These are phyloP conservation scores for Heterobasidion annosum DNA, from an alignment of 1,284 basidiomycete species.

Conservation along the genomic window DNA sequence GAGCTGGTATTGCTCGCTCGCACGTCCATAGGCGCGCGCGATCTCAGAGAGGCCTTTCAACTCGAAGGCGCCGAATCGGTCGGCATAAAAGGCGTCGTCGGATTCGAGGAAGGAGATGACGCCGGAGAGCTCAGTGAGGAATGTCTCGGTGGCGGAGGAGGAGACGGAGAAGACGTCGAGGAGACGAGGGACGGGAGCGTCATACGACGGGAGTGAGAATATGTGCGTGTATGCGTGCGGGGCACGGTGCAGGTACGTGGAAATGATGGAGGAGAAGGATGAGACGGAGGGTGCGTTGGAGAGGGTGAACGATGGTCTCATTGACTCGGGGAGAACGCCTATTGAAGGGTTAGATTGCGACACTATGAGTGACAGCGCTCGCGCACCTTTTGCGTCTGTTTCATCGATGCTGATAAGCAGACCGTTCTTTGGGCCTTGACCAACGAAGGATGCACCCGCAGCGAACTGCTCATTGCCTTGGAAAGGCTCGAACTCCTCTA, in stretches of 20 bases:
- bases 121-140: conserved; percentile 31
- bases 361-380: not conserved
- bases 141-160: conserved; percentile 27
- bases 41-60: conserved; percentile 41
- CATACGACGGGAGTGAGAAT: conserved; percentile 21
- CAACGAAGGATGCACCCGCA: conserved; percentile 41
- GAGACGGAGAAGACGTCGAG: conserved; percentile 33
- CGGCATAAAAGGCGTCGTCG: conserved; percentile 22
- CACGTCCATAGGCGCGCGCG: conserved; percentile 32
- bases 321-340: conserved; percentile 42
- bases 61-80: conserved; percentile 54
- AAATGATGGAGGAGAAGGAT: conserved; percentile 40
- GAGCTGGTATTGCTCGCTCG: conserved; percentile 44
- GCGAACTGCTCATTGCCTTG: conserved; percentile 20
- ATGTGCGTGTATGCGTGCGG: conserved; percentile 46
- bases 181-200: conserved; percentile 21
- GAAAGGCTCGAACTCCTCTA: conserved; percentile 55
- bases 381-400: conserved; percentile 46
- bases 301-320: conserved; percentile 36
- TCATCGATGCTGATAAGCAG: conserved; percentile 52
- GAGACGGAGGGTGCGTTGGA: conserved; percentile 15
- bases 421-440: conserved; percentile 38
- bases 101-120: conserved; percentile 44
- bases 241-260: conserved; percentile 50
- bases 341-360: conserved; percentile 7